Base-by-base conservation (phyloP, 257 asterid genomes). In the Orobanche coerulescens region DNA sequence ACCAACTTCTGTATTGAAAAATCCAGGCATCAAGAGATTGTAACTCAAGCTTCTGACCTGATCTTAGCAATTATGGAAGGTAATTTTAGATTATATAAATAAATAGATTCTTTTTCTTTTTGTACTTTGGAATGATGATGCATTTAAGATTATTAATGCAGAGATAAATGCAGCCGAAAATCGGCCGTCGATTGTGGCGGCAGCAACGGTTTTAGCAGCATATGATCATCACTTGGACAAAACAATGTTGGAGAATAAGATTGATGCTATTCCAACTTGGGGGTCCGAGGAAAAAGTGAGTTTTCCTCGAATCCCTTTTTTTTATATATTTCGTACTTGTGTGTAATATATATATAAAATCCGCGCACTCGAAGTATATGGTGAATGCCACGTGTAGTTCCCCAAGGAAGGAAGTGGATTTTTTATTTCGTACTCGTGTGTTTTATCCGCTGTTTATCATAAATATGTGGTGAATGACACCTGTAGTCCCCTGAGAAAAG, bases 141-240 rank as follows among this genome's bases (percentile, higher is more conserved):
- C 40, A 18, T 2, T 2, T 49, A 5, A 2, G 33, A 11, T 65
- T 52, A 6, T 13, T 25, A n/a, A 36, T 73, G 73, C 76, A 81
- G 84, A 78, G 58, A 33, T 78, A 24, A 76, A 67, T 69, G 74
- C 65, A 20, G 76, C 58, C 1, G 76, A 69, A 25, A 63, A 62
- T 40, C 75, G 61, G 12, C 75, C 82, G 4, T 78, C 87, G 0
- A 19, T 71, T 10, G 61, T 78, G 44, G 81, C 88, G 24, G 82
- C 88, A 10, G 78, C 82, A 0, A 72, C 77, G 5, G 76, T 81
- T 42, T 58, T 81, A 68, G 76, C 85, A 16, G 82, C 81, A 16
- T 59, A 47, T 37, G 79, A 76, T 66, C 7, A 30, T 51, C 57
- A 48, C 22, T 50, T 71, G 20, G 66, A 78, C 15, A 78, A 30